Percentiles rank a stretch among this genome's conserved stretches.
Evolutionary conservation across 2,329 filamentous ascomycete genomes (phyloP).

Genomic region (Rhexocercosporidium sp.): DNA sequence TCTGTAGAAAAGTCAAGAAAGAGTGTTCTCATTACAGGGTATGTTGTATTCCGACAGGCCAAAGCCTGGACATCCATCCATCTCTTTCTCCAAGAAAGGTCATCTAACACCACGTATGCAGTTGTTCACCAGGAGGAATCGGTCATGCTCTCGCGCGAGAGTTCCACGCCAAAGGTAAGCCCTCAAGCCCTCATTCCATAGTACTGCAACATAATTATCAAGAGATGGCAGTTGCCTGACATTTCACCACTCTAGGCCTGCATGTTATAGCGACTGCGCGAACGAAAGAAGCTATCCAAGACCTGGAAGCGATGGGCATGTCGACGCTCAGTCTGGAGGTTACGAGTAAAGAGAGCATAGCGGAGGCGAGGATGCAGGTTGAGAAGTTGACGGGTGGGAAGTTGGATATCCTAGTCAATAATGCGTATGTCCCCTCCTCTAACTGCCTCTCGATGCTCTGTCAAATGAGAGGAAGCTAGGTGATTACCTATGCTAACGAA

Average conservation of each 20-base stretch:
- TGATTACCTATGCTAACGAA: too few species aligned
- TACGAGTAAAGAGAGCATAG: slow-evolving; percentile 35
- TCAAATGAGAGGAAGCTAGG: too few species aligned
- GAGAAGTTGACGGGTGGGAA: slow-evolving; percentile 24
- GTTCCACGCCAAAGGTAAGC: slow-evolving; percentile 44
- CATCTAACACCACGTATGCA: slow-evolving; percentile 13
- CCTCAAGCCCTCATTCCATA: not conserved
- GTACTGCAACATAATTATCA: too few species aligned
- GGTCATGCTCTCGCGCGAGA: slow-evolving; percentile 48
- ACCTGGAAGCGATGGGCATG: slow-evolving; percentile 40
- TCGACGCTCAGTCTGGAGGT: slow-evolving; percentile 50
- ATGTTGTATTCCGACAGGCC: not conserved
- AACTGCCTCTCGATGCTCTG: too few species aligned
- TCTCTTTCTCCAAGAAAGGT: too few species aligned
- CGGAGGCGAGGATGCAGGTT: slow-evolving; percentile 28
- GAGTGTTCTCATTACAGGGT: slow-evolving; percentile 34
- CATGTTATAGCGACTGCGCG: slow-evolving; percentile 50
- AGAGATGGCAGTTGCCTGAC: not conserved
- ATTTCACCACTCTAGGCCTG: slow-evolving; percentile 35
- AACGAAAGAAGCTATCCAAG: slow-evolving; percentile 42
- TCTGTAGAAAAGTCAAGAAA: slow-evolving; percentile 17
- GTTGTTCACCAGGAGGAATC: slow-evolving; percentile 44
- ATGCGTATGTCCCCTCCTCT: slow-evolving; percentile 14
- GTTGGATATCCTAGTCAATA: slow-evolving; percentile 30
- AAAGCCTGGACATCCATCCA: too few species aligned